A percentile compares a stretch with the other conserved stretches of the same genome.
Conservation (phyloP, 106 monocot genomes). For the Ottelia alismoides region DNA sequence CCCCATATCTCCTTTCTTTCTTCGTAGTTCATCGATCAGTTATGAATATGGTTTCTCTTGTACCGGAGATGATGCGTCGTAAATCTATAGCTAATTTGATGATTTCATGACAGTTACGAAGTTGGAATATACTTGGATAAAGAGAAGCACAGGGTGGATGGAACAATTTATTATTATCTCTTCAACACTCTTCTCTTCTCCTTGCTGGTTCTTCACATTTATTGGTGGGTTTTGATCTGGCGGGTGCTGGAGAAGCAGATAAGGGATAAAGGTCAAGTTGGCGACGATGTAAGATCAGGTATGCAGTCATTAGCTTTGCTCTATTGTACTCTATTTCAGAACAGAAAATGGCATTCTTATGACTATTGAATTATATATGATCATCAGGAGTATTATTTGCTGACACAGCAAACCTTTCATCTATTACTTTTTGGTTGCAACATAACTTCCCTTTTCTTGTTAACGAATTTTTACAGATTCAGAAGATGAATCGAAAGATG, state of each 20-base stretch:
- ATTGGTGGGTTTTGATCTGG: slow-evolving; percentile 92
- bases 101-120: slow-evolving; percentile 54
- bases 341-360: too few species aligned
- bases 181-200: slow-evolving; percentile 80
- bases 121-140: slow-evolving; percentile 41
- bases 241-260: slow-evolving; percentile 87
- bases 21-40: too few species aligned
- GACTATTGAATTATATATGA: too few species aligned
- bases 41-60: too few species aligned
- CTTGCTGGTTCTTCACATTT: slow-evolving; percentile 79
- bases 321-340: too few species aligned
- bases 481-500: slow-evolving; percentile 34
- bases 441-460: background rate
- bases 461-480: slow-evolving; percentile 21
- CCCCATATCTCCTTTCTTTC: too few species aligned
- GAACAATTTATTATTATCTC: slow-evolving; percentile 61
- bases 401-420: too few species aligned
- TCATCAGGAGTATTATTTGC: too few species aligned
- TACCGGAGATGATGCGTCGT: too few species aligned
- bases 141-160: slow-evolving; percentile 53
- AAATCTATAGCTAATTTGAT: too few species aligned
- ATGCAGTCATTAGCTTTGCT: slow-evolving; percentile 1
- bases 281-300: slow-evolving; percentile 93
- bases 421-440: too few species aligned
- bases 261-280: slow-evolving; percentile 55